Evolutionary conservation across 2,329 filamentous ascomycete genomes (phyloP), one percentile per base, ranked within the genome.

Genomic region (Penicillium sp.): DNA sequence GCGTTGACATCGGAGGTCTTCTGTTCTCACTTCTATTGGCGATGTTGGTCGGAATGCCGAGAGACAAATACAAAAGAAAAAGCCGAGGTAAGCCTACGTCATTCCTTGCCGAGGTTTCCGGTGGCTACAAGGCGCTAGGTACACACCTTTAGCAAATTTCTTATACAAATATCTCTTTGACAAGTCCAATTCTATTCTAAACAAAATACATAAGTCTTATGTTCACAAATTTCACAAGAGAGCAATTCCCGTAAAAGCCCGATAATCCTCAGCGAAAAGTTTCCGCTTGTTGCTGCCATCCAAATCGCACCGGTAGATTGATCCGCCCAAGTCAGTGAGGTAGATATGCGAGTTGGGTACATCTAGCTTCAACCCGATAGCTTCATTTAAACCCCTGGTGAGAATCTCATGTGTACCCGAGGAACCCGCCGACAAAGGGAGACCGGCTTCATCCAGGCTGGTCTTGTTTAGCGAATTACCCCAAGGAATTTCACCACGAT

Each of bases 401-500:
- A 69, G 16, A 8, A 62, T 54, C 22, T 64, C 48, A 10, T 58
- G 41, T 7, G 47, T 46, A 1, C 4, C 14, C 3, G 36, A 2
- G 8, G 39, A 43, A 3, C 21, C 34, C 2, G 31, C 38, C 11
- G 22, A 10, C 8, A 42, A 5, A 16, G 29, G 46, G 9, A 41
- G 45, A 4, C 57, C 57, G 24, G 39, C 14, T 24, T 45, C 51
- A 49, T 63, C 24, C 34, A 68, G 32, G 2, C 41, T 56, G 1
- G 68, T 70, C 10, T 72, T 66, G 63, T 84, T 83, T 51, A 86
- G 58, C 14, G 76, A 77, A 61, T 83, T 84, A 0, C 83, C 83
- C 3, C 66, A 60, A 0, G 83, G 83, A 1, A 79, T 69, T 55
- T 86, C 83, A 6, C 83, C 84, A 0, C 83, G 73, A 60, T 86